Conservation (phyloP, 176 grass and related monocot species). For the Hordeum vulgare region MorexV3_pseudomolecules_assembly NC_058523.1:559245911-559246410, state of each 20-base stretch:
- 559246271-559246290: not conserved
- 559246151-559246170: not conserved
- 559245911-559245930: too few relatives aligned
- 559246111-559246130: not conserved
- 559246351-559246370: conserved; percentile 84
- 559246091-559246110: not conserved
- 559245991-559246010: too few relatives aligned
- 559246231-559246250: not conserved
- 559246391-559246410: conserved; percentile 61
- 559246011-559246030: too few relatives aligned
- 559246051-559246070: not conserved
- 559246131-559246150: not conserved
- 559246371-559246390: conserved; percentile 38
- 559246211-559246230: not conserved
- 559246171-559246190: not conserved
- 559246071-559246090: not conserved
- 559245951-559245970: too few relatives aligned
- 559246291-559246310: not conserved
- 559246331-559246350: conserved; percentile 73
- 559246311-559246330: conserved; percentile 19
- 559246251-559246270: not conserved
- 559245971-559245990: too few relatives aligned
- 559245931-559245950: too few relatives aligned
- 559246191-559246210: not conserved
- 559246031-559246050: too few relatives aligned